A percentile compares a stretch with the other conserved stretches of the same genome.
These are phyloP conservation scores for Sarocladium oryzae DNA, from an alignment of 2,329 filamentous ascomycete genomes.

Conservation along the genomic window DNA sequence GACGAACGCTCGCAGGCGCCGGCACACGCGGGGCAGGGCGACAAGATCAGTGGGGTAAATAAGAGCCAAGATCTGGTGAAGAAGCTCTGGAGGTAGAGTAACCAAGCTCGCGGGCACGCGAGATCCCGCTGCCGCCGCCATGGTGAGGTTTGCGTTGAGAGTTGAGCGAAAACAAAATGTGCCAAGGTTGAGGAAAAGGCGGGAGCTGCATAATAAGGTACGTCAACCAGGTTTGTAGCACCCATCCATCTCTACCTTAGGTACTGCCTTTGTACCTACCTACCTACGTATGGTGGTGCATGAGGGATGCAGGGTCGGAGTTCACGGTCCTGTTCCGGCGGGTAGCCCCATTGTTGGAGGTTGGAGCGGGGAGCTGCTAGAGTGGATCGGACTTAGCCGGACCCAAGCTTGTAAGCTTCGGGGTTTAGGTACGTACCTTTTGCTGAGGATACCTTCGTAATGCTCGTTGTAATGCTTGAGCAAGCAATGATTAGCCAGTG, in stretches of 20 bases:
- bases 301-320: not conserved
- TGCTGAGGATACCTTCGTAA: too few relatives aligned
- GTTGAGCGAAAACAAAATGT: too few relatives aligned
- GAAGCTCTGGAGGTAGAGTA: constrained; percentile 52
- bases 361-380: not conserved
- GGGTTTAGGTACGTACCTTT: too few relatives aligned
- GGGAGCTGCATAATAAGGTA: too few relatives aligned
- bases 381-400: constrained; percentile 5
- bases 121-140: not conserved
- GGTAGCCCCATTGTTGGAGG: too few relatives aligned
- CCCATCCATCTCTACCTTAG: too few relatives aligned
- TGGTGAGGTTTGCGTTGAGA: not conserved
- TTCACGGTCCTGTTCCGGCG: not conserved
- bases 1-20: constrained; percentile 46
- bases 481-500: too few relatives aligned
- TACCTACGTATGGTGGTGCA: not conserved
- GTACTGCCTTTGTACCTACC: too few relatives aligned
- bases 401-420: constrained; percentile 1
- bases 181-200: too few relatives aligned
- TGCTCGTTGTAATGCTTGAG: too few relatives aligned
- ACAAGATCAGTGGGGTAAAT: constrained; percentile 52
- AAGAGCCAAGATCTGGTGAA: constrained; percentile 53
- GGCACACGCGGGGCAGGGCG: constrained; percentile 44
- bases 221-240: too few relatives aligned
- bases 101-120: constrained; percentile 1